Percentiles rank a stretch among this genome's conserved stretches.
These are phyloP conservation scores for Aspergillus persii DNA, from an alignment of 2,329 filamentous ascomycete genomes.

Conservation along the genomic window DNA sequence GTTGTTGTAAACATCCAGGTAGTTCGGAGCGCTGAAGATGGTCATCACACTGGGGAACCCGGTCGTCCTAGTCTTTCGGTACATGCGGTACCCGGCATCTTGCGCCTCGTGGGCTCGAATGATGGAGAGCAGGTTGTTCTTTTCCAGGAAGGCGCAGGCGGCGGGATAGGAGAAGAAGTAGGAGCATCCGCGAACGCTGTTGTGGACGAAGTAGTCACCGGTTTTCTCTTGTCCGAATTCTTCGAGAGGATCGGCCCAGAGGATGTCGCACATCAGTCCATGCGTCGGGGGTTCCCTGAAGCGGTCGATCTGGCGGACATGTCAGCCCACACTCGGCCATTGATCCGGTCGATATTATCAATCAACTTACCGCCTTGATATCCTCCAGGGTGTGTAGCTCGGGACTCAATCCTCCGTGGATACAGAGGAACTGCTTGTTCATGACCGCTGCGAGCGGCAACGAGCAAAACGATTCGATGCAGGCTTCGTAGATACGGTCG, in stretches of 20 bases:
- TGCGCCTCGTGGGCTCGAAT: slow-evolving; percentile 98
- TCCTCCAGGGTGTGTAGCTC: slow-evolving; percentile 96
- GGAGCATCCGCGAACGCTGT: slow-evolving; percentile 96
- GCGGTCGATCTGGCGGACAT: slow-evolving; percentile 72
- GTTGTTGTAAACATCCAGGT: slow-evolving; percentile 99
- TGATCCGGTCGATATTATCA: neutral
- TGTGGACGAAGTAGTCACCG: slow-evolving; percentile 95
- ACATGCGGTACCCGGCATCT: slow-evolving; percentile 98
- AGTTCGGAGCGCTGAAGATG: slow-evolving; percentile 98
- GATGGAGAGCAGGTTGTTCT: slow-evolving; percentile 96
- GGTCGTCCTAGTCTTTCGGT: slow-evolving; percentile 95
- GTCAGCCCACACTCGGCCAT: slow-evolving; percentile 19
- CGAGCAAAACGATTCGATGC: slow-evolving; percentile 96
- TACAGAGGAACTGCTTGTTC: slow-evolving; percentile 99
- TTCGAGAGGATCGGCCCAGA: slow-evolving; percentile 97
- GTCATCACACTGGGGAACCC: slow-evolving; percentile 99
- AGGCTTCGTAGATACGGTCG: slow-evolving; percentile 91
- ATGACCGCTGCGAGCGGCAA: slow-evolving; percentile 93
- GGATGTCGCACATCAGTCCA: slow-evolving; percentile 97
- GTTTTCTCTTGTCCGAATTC: slow-evolving; percentile 99
- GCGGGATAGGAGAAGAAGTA: slow-evolving; percentile 99
- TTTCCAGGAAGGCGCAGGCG: slow-evolving; percentile 94
- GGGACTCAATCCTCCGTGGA: slow-evolving; percentile 92
- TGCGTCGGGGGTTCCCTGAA: slow-evolving; percentile 97
- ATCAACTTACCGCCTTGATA: slow-evolving; percentile 69